Conservation (phyloP, 495 filamentous ascomycete genomes). For the Penicillium desertorum region DNA sequence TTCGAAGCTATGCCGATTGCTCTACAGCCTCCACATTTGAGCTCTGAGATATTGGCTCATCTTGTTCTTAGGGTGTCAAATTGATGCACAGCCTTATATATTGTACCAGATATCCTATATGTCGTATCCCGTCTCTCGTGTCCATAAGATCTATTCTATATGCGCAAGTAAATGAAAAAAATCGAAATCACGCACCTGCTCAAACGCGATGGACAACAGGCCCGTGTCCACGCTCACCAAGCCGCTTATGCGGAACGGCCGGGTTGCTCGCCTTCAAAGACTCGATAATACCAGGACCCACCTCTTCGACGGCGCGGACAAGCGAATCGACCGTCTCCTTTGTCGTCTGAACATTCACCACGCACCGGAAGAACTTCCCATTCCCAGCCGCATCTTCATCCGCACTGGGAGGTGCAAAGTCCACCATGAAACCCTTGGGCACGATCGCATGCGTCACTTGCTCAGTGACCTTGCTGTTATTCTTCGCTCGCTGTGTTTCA, state of each 20-base stretch:
- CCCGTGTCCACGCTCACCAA: conserved; percentile 37
- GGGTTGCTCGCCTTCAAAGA: conserved; percentile 27
- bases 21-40: neutral
- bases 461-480: conserved; percentile 70
- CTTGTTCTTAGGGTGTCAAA: neutral
- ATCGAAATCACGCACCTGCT: neutral
- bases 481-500: conserved; percentile 48
- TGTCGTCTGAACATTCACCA: conserved; percentile 75
- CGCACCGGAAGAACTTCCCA: conserved; percentile 85
- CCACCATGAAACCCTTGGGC: conserved; percentile 82
- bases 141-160: conserved; percentile 2
- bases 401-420: conserved; percentile 72
- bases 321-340: conserved; percentile 74
- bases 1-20: neutral
- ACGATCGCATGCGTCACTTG: conserved; percentile 65
- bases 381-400: conserved; percentile 53
- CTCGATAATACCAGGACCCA: conserved; percentile 52
- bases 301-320: conserved; percentile 68
- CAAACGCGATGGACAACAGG: conserved; percentile 36
- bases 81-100: neutral
- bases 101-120: neutral
- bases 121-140: conserved; percentile 3
- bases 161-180: neutral
- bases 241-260: conserved; percentile 21
- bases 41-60: neutral